A percentile compares a stretch with the other conserved stretches of the same genome.
phyloP scores from a whole-genome alignment of 192 early-diverging fungal genomes.

The Podila verticillata region DNA sequence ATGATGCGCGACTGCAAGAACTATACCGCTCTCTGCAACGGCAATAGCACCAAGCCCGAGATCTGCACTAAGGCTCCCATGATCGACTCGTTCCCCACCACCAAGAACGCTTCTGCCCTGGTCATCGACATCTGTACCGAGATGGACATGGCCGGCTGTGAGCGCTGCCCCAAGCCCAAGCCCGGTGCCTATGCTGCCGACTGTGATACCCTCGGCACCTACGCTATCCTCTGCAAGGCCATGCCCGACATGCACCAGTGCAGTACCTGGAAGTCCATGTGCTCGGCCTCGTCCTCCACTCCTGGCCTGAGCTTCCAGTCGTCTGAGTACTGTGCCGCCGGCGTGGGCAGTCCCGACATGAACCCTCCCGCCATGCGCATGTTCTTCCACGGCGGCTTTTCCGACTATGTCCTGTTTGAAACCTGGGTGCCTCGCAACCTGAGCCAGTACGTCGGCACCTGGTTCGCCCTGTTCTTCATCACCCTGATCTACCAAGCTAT shows the following conservation, averaged over 20 bases:
- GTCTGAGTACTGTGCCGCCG: conserved; percentile 45
- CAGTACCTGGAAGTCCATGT: conserved; percentile 58
- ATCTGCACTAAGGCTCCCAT: conserved; percentile 46
- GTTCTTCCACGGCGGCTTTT: conserved; percentile 70
- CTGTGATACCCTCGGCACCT: conserved; percentile 67
- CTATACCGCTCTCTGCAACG: conserved; percentile 43
- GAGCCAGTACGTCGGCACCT: conserved; percentile 61
- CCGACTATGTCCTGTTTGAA: conserved; percentile 71
- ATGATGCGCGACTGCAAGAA: conserved; percentile 54
- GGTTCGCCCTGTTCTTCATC: conserved; percentile 63
- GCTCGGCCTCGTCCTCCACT: conserved; percentile 39
- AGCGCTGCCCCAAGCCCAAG: conserved; percentile 44
- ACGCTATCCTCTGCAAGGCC: conserved; percentile 63
- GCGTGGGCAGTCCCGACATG: conserved; percentile 39
- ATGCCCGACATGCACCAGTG: conserved; percentile 76
- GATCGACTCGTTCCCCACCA: conserved; percentile 56
- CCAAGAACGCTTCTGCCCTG: conserved; percentile 51
- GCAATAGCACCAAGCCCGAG: conserved; percentile 28
- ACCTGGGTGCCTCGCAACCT: conserved; percentile 64
- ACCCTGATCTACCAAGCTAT: conserved; percentile 61
- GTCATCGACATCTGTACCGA: conserved; percentile 54
- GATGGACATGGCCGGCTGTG: conserved; percentile 47
- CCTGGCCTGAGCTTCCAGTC: conserved; percentile 13
- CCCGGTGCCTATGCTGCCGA: conserved; percentile 56
- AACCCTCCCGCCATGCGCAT: conserved; percentile 67